Percentiles rank a stretch among this genome's conserved stretches.
phyloP scores from a whole-genome alignment of 139 green algal genomes.

The Chara braunii region DNA sequence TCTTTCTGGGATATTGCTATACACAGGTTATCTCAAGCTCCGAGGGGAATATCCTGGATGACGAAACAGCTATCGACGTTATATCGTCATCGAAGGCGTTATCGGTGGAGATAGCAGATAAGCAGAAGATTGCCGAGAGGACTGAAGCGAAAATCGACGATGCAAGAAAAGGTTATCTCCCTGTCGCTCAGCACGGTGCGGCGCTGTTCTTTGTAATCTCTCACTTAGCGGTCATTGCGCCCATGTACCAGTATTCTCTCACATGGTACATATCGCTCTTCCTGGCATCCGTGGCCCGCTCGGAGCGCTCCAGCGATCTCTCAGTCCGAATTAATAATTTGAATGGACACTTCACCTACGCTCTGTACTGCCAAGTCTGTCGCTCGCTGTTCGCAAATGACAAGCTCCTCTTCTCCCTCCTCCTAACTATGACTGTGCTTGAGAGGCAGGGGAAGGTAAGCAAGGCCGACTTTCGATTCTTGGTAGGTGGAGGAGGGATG shows the following conservation, averaged over 20 bases:
- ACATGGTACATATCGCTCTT: conserved; percentile 45
- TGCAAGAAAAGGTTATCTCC: conserved; percentile 36
- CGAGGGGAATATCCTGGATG: conserved; percentile 75
- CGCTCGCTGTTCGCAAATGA: conserved; percentile 74
- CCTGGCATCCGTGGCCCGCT: conserved; percentile 11
- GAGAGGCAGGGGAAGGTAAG: conserved; percentile 50
- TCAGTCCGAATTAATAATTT: conserved; percentile 28
- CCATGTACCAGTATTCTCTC: conserved; percentile 52
- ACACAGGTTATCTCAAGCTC: conserved; percentile 46
- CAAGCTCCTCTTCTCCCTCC: conserved; percentile 72
- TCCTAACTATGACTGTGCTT: conserved; percentile 51
- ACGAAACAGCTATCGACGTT: conserved; percentile 67
- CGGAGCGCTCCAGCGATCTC: conserved; percentile 16
- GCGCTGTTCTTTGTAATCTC: conserved; percentile 46
- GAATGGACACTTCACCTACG: conserved; percentile 42
- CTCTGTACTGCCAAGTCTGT: conserved; percentile 45
- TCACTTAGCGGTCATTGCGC: conserved; percentile 43
- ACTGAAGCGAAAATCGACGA: conserved; percentile 44
- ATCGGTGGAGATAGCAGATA: conserved; percentile 63
- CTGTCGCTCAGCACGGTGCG: conserved; percentile 33
- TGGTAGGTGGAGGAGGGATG: too few species aligned
- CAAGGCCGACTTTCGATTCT: conserved; percentile 58
- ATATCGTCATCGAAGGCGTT: conserved; percentile 58
- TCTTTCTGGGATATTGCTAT: too few species aligned
- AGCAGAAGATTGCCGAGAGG: conserved; percentile 54